A percentile compares a stretch with the other conserved stretches of the same genome.
Evolutionary conservation across 768 basidiomycete genomes (phyloP).

Genomic region (Lentinula sp.): DNA sequence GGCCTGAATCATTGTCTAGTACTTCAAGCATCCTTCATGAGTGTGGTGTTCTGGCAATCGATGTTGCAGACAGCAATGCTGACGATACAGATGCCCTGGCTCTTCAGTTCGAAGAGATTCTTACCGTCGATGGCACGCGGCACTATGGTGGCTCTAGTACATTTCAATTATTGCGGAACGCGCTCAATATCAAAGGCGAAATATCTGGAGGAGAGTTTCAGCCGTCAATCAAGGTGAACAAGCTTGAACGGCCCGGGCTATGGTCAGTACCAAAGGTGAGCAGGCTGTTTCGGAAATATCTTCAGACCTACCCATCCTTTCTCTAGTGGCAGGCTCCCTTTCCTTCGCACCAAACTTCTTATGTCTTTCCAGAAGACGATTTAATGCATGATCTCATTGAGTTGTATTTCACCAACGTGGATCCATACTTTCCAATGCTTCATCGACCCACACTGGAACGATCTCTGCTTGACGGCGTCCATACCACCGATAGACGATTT

Average conservation of each 20-base stretch:
- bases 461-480: constrained; percentile 40
- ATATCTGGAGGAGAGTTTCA: neutral
- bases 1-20: neutral
- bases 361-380: constrained; percentile 44
- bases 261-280: constrained; percentile 19
- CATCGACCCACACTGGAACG: constrained; percentile 67
- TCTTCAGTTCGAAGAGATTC: neutral
- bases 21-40: neutral
- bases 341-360: neutral
- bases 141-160: constrained; percentile 32
- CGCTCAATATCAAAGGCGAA: constrained; percentile 30
- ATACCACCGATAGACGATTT: constrained; percentile 43
- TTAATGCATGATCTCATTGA: constrained; percentile 51
- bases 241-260: constrained; percentile 15
- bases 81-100: neutral
- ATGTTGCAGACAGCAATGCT: neutral
- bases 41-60: neutral
- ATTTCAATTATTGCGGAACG: constrained; percentile 25
- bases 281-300: neutral
- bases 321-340: neutral
- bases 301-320: neutral
- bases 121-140: neutral
- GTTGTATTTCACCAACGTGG: constrained; percentile 57
- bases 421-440: constrained; percentile 57
- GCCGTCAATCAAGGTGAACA: neutral